Conservation (phyloP, 169 alveolate genomes). For the Eimeria maxima region DNA sequence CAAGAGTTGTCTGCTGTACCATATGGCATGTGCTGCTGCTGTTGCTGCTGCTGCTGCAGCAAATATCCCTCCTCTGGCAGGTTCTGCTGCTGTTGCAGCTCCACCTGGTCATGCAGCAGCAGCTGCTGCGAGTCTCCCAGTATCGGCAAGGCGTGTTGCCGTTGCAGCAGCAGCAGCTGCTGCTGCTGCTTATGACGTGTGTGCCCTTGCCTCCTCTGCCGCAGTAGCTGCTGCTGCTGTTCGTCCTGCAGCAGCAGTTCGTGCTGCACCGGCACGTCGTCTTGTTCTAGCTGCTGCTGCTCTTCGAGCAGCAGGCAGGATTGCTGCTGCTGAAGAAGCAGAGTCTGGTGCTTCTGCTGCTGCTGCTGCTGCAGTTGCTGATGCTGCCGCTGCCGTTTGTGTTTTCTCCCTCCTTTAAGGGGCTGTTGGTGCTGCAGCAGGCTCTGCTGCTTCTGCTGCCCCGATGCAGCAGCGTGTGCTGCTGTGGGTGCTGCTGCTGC, state of each 20-base stretch:
- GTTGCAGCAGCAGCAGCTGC: constrained; percentile 22
- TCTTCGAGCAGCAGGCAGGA: neutral
- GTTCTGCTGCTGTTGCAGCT: neutral
- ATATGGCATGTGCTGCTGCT: neutral
- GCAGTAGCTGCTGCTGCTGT: neutral
- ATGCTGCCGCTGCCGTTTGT: neutral
- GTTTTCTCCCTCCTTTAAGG: neutral
- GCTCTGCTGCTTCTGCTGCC: constrained; percentile 26
- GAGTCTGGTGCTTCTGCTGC: neutral
- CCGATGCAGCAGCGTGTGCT: neutral
- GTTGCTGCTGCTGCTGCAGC: constrained; percentile 21
- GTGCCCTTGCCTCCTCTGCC: neutral
- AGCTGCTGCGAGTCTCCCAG: neutral
- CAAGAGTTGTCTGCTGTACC: neutral
- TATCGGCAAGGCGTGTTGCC: neutral
- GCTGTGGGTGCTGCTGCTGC: neutral
- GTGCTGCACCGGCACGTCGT: neutral
- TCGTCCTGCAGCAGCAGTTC: neutral
- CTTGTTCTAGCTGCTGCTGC: neutral
- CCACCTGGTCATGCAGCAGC: neutral
- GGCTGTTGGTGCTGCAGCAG: constrained; percentile 5
- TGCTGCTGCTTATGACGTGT: neutral
- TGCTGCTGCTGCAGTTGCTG: neutral
- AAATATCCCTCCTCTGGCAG: neutral
- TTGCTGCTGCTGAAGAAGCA: constrained; percentile 2